phyloP scores from a whole-genome alignment of 2,329 filamentous ascomycete species.

The Scleromitrula shiraiana region DNA sequence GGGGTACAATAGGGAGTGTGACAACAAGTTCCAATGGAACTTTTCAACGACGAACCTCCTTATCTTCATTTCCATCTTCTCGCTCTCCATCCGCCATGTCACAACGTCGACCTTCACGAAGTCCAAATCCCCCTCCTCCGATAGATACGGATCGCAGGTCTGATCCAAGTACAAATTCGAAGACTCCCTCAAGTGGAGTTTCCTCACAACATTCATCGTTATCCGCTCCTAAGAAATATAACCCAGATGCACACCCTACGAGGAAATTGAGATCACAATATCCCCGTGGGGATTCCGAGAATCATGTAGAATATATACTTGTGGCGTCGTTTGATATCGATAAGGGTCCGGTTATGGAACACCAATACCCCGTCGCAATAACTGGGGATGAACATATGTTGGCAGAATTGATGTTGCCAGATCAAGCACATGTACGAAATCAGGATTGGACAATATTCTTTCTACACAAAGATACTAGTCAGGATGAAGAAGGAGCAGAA shows the following conservation, averaged over 20 bases:
- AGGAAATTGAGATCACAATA: conserved; percentile 66
- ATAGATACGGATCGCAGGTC: conserved; percentile 49
- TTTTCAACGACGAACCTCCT: conserved; percentile 42
- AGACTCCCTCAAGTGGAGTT: conserved; percentile 49
- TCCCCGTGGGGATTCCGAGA: conserved; percentile 65
- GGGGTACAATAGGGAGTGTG: conserved; percentile 18
- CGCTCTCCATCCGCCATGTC: conserved; percentile 52
- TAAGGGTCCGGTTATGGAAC: conserved; percentile 93
- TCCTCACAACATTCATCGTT: conserved; percentile 55
- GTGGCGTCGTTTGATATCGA: conserved; percentile 98
- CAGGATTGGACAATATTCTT: conserved; percentile 99
- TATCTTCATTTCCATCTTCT: conserved; percentile 54
- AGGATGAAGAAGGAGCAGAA: conserved; percentile 73
- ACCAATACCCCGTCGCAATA: conserved; percentile 91
- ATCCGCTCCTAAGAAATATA: conserved; percentile 41
- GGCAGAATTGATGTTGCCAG: conserved; percentile 95
- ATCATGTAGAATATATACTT: conserved; percentile 97
- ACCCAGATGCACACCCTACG: conserved; percentile 42
- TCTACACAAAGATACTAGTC: conserved; percentile 85
- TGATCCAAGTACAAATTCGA: conserved; percentile 51
- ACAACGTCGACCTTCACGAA: conserved; percentile 42
- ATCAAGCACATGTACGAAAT: conserved; percentile 88
- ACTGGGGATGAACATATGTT: conserved; percentile 97
- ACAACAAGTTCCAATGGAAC: conserved; percentile 27
- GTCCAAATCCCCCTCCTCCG: conserved; percentile 39